phyloP scores from a whole-genome alignment of 208 protist species.

The Acanthamoeba polyphaga region DNA sequence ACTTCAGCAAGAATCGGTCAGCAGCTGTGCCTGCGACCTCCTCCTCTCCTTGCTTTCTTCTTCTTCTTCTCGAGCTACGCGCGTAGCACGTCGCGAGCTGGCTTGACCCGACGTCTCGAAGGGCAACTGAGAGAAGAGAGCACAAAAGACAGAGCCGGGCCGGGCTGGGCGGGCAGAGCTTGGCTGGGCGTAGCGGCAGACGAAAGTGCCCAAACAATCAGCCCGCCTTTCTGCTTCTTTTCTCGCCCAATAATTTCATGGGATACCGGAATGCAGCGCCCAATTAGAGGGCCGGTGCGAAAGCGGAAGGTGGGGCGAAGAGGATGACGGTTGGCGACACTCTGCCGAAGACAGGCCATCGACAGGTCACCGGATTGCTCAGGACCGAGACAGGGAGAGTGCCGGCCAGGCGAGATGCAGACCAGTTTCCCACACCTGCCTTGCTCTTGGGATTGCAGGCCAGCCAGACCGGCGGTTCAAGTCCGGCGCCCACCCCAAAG shows the following conservation, averaged over 20 bases:
- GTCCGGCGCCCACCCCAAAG: too few species aligned
- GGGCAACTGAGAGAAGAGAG: not conserved
- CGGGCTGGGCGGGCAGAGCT: too few species aligned
- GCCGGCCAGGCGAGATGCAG: not conserved
- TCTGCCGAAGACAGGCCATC: too few species aligned
- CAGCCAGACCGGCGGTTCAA: too few species aligned
- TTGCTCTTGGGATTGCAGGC: too few species aligned
- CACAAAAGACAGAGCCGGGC: not conserved
- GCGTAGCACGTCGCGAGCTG: not conserved
- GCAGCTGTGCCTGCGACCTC: not conserved
- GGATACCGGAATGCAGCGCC: not conserved
- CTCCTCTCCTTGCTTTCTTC: too few species aligned
- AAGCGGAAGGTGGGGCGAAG: not conserved
- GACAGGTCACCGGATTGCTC: not conserved
- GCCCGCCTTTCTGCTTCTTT: slow-evolving; percentile 55
- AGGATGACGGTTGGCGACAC: not conserved
- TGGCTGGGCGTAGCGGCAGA: not conserved
- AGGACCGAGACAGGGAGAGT: not conserved
- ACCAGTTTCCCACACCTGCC: not conserved
- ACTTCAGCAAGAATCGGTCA: not conserved
- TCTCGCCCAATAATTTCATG: not conserved
- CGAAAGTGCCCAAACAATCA: slow-evolving; percentile 48
- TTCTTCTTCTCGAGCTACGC: too few species aligned
- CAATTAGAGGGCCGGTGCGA: not conserved
- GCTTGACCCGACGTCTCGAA: not conserved